A percentile compares a stretch with the other conserved stretches of the same genome.
Conservation (phyloP, 148 eudicot genomes). For the Rhododendron griersonianum region DNA sequence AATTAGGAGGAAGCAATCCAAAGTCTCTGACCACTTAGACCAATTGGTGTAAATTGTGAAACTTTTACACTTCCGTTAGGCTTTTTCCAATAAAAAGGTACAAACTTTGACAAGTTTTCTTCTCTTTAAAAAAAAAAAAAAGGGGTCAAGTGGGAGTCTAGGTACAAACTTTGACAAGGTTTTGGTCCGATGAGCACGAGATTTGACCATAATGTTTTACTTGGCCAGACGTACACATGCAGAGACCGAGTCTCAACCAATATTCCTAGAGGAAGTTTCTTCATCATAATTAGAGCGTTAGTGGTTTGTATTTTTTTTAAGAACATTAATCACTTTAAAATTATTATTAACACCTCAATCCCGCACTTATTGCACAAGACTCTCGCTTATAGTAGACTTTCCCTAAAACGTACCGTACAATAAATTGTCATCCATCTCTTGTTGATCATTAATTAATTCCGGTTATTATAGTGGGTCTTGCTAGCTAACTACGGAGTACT, state of each 20-base stretch:
- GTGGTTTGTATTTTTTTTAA: not conserved
- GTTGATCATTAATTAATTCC: not conserved
- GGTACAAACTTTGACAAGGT: not conserved
- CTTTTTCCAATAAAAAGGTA: not conserved
- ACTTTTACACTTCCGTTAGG: not conserved
- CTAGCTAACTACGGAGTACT: not conserved
- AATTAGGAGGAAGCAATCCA: too few relatives aligned
- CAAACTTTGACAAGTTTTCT: not conserved
- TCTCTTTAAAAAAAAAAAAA: not conserved
- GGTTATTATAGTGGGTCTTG: not conserved
- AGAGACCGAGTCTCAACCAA: conserved; percentile 12
- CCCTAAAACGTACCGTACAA: not conserved
- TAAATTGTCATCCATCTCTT: not conserved
- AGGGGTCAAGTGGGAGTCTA: not conserved
- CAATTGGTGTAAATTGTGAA: not conserved
- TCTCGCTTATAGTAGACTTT: not conserved
- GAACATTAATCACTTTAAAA: not conserved
- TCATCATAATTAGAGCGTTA: not conserved
- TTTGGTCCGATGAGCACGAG: conserved; percentile 14
- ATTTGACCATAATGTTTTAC: conserved; percentile 17
- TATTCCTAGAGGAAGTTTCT: conserved; percentile 14
- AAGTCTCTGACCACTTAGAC: too few relatives aligned
- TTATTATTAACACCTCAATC: not conserved
- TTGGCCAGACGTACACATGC: conserved; percentile 19
- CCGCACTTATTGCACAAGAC: not conserved